Evolutionary conservation across 2,329 filamentous ascomycete genomes (phyloP), one percentile per base, ranked within the genome.

Genomic region (Trichoderma arundinaceum): DNA sequence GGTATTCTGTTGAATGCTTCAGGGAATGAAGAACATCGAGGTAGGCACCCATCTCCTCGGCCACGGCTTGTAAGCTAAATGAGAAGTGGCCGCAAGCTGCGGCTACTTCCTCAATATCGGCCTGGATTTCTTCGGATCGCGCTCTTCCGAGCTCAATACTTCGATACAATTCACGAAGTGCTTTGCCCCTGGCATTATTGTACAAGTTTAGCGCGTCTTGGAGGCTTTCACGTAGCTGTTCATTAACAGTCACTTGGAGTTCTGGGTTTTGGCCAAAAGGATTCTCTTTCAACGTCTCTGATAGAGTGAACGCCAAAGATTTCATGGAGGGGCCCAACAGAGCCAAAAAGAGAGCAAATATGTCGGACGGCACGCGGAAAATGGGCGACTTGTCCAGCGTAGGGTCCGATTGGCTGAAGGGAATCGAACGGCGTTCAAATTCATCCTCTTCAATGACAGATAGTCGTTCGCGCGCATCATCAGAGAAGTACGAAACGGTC

Each of bases 61-160:
- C 94, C 73, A 98, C 94, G 70, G 95, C 91, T 68, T 95, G 87
- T 32, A 99, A 82, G 49, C 91, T 96, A 75, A 95, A 97, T 74
- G 92, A 94, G 74, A 98, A 99, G 77, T 98, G 94, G 0, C 95
- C 94, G 73, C 95, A 99, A 65, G 94, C 96, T n/a, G 95, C 94
- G 46, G 94, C 94, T 10, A 98, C 94, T 77, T 99, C 95, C 76
- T 99, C 95, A 65, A 97, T 93, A 76, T 98, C 95, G 2, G 94
- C 95, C 74, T 96, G 90, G 8, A 94, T 85, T 68, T 90, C 90
- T 60, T 92, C 84, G 0, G 90, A 89, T 48, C 88, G 85, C 3
- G 88, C 82, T 66, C 87, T 87, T 10, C 86, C 87, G 44, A 93
- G 82, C 71, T 93, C 89, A 67, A 93, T 92, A 59, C 86, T 91